Conservation (phyloP, 805 yeast genomes). For the Candida montana region DNA sequence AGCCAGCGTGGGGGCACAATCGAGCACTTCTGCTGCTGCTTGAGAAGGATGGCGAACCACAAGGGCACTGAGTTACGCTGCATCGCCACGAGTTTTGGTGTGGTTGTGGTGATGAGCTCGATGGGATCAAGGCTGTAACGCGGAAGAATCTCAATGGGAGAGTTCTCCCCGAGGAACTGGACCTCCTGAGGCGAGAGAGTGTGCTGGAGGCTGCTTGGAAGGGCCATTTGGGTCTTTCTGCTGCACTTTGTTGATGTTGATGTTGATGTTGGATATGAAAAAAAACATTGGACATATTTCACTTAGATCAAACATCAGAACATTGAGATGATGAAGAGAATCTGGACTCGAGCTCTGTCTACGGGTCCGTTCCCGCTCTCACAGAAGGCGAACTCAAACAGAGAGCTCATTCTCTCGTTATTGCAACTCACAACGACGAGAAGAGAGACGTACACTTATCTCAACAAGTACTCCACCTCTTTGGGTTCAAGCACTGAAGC, state of each 20-base stretch:
- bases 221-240: background rate
- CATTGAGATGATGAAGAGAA: too few relatives aligned
- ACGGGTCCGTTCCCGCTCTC: conserved; percentile 1
- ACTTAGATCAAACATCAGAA: too few relatives aligned
- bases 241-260: background rate
- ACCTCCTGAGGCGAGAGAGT: conserved; percentile 73
- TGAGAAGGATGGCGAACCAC: conserved; percentile 83
- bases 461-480: conserved; percentile 56
- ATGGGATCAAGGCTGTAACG: conserved; percentile 64
- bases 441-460: conserved; percentile 80
- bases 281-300: too few relatives aligned
- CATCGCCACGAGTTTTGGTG: conserved; percentile 62
- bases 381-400: conserved; percentile 38
- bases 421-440: conserved; percentile 89
- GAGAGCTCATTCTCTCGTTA: conserved; percentile 76
- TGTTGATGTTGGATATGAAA: too few relatives aligned
- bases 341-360: background rate
- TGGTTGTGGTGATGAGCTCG: conserved; percentile 53
- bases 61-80: conserved; percentile 67
- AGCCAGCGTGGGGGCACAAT: conserved; percentile 88
- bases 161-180: conserved; percentile 82
- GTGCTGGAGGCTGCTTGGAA: conserved; percentile 33
- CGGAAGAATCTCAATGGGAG: conserved; percentile 68
- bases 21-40: conserved; percentile 80
- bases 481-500: conserved; percentile 14